Percentiles rank a stretch among this genome's conserved stretches.
Evolutionary conservation across 2,329 filamentous ascomycete species (phyloP).

Genomic region (Achaetomium macrosporum): DNA sequence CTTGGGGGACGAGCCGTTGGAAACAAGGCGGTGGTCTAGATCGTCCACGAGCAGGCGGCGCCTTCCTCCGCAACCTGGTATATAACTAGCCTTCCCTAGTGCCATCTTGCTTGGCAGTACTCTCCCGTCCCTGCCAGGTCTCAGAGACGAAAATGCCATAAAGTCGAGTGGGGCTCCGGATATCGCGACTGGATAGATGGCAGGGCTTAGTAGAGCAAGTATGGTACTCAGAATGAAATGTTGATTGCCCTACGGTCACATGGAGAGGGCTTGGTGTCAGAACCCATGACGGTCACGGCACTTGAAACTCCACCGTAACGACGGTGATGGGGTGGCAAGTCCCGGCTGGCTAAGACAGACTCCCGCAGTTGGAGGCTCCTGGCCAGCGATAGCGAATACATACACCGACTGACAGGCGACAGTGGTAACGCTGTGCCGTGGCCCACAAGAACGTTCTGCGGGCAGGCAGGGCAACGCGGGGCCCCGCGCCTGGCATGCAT

Average conservation of each 20-base stretch:
- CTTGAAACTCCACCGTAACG: constrained; percentile 17
- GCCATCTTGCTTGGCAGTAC: constrained; percentile 4
- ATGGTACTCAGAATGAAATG: constrained; percentile 18
- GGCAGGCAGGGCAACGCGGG: constrained; percentile 10
- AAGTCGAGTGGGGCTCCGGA: constrained; percentile 10
- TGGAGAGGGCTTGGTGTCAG: constrained; percentile 19
- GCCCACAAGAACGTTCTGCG: constrained; percentile 11
- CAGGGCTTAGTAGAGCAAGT: constrained; percentile 6
- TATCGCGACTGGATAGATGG: constrained; percentile 5
- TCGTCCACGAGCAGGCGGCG: background rate
- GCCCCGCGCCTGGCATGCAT: constrained; percentile 9
- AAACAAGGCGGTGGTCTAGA: constrained; percentile 13
- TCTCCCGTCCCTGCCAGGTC: background rate
- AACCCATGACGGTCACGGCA: constrained; percentile 20
- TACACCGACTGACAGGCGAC: constrained; percentile 1
- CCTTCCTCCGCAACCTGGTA: constrained; percentile 14
- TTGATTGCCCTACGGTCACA: constrained; percentile 26
- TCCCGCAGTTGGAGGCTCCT: no score
- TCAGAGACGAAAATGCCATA: constrained; percentile 5
- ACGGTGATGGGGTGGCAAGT: constrained; percentile 14
- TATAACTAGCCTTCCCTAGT: constrained; percentile 16
- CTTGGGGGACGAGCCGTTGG: background rate
- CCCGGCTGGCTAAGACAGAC: constrained; percentile 12
- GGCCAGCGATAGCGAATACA: background rate
- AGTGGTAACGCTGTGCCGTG: constrained; percentile 11